Percentiles rank a stretch among this genome's conserved stretches.
Evolutionary conservation across 1,284 basidiomycete species (phyloP).

Genomic region (Apiotrichum sp.): DNA sequence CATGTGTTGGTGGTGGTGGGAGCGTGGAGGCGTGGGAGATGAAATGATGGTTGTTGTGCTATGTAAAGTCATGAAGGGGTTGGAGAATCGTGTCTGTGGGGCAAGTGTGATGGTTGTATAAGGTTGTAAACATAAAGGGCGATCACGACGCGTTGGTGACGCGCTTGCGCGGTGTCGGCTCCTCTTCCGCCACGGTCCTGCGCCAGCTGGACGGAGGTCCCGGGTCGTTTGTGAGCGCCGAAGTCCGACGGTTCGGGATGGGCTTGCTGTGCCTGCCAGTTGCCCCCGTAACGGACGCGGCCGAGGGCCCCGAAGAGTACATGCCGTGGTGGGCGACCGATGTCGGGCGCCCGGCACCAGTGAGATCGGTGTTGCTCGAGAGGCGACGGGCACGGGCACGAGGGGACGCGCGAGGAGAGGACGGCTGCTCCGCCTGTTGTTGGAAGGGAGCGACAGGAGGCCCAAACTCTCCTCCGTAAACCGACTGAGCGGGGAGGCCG

Average conservation of each 20-base stretch:
- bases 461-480: slow-evolving; percentile 41
- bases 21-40: not conserved
- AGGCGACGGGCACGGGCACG: slow-evolving; percentile 4
- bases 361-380: slow-evolving; percentile 2
- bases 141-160: slow-evolving; percentile 10
- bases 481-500: slow-evolving; percentile 30
- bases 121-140: not conserved
- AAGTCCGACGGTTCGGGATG: slow-evolving; percentile 5
- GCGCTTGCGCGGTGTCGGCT: slow-evolving; percentile 12
- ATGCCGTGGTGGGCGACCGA: not conserved
- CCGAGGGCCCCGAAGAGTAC: not conserved
- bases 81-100: not conserved
- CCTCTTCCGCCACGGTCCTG: slow-evolving; percentile 1
- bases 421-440: not conserved
- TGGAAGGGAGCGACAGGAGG: slow-evolving; percentile 21
- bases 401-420: slow-evolving; percentile 4
- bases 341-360: slow-evolving; percentile 1
- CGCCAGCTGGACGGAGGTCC: slow-evolving; percentile 13
- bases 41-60: not conserved
- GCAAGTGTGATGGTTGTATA: not conserved
- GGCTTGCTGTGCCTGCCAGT: not conserved
- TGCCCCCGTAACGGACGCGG: not conserved
- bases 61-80: not conserved
- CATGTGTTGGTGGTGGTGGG: too few species aligned
- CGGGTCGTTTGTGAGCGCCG: slow-evolving; percentile 7